Conservation (phyloP, 345 rosid genomes). For the Eucalyptus tenuipes region DNA sequence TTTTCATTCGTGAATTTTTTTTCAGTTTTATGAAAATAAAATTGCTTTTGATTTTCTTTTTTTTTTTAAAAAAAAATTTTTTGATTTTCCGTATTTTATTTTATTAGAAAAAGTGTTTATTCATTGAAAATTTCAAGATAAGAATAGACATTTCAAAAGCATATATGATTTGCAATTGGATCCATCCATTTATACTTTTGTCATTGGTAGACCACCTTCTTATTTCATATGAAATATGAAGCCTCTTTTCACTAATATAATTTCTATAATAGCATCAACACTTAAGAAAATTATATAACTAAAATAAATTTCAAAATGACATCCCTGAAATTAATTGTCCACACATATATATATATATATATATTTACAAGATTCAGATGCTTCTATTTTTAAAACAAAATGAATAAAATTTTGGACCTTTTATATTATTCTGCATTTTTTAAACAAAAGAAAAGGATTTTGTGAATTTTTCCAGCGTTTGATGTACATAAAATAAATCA, state of each 20-base stretch:
- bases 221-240: neutral
- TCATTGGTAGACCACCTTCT: neutral
- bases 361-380: neutral
- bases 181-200: neutral
- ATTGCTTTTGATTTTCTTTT: rapidly evolving
- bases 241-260: neutral
- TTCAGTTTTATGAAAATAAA: too few relatives aligned
- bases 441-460: neutral
- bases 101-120: neutral
- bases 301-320: neutral
- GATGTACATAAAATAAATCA: neutral
- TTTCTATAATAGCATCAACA: neutral
- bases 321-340: neutral
- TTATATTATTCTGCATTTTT: neutral
- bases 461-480: neutral
- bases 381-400: neutral
- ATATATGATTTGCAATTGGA: neutral
- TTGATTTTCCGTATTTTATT: too few relatives aligned
- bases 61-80: too few relatives aligned
- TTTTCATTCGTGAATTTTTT: rapidly evolving
- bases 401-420: neutral
- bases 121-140: neutral
- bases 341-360: too few relatives aligned
- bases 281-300: neutral
- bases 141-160: neutral